Evolutionary conservation across 208 protist species (phyloP).

Genomic region (Trypanosomatidae sp.): DNA sequence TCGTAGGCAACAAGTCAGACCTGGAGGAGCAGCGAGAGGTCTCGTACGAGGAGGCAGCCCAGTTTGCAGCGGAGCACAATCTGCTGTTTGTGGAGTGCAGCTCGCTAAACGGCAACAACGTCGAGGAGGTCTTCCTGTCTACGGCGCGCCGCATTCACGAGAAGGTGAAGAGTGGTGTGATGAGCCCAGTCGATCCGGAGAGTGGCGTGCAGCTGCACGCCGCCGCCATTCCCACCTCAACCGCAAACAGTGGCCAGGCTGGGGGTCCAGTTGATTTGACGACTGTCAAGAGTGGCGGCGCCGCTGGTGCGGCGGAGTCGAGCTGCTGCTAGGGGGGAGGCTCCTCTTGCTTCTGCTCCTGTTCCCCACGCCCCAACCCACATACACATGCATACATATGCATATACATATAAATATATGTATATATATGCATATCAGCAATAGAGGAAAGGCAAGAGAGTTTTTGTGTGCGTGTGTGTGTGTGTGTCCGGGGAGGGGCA

Average conservation of each 20-base stretch:
- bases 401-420: background rate
- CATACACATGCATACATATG: background rate
- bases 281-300: conserved; percentile 5
- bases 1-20: conserved; percentile 97
- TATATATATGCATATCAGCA: background rate
- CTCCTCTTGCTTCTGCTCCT: background rate
- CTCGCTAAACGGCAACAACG: conserved; percentile 92
- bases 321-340: conserved; percentile 14
- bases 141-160: conserved; percentile 94
- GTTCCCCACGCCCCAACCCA: background rate
- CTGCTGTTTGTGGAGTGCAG: conserved; percentile 96
- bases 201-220: conserved; percentile 81
- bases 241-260: conserved; percentile 11
- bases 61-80: conserved; percentile 96
- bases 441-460: background rate
- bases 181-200: conserved; percentile 82
- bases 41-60: conserved; percentile 94
- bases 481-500: background rate
- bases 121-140: conserved; percentile 93
- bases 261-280: conserved; percentile 8
- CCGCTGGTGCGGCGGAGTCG: conserved; percentile 11
- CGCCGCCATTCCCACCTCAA: conserved; percentile 34
- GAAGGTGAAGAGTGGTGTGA: conserved; percentile 91
- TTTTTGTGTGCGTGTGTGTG: background rate
- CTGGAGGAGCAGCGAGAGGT: conserved; percentile 95